These are phyloP conservation scores for Phytophthora citrophthora DNA, from an alignment of 352 stramenopile genomes.

Conservation along the genomic window DNA sequence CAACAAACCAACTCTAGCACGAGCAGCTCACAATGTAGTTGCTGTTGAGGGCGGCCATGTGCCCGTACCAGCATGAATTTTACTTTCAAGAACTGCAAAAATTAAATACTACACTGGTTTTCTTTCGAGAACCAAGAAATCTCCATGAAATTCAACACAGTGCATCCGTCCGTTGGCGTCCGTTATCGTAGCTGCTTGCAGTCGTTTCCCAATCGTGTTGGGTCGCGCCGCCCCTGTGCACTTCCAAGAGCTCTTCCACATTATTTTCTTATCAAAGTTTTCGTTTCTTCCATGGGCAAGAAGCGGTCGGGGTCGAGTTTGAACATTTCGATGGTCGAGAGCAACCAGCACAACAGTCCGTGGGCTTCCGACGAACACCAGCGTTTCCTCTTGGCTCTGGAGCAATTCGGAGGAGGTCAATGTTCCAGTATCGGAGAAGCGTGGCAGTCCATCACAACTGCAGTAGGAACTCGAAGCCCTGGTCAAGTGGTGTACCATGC, in stretches of 20 bases:
- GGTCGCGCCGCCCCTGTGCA: slow-evolving; percentile 14
- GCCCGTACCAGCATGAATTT: no score
- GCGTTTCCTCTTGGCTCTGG: slow-evolving; percentile 69
- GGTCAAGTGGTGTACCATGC: slow-evolving; percentile 56
- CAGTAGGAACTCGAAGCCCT: slow-evolving; percentile 58
- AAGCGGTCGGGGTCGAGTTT: slow-evolving; percentile 27
- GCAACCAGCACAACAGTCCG: slow-evolving; percentile 18
- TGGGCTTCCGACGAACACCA: slow-evolving; percentile 74
- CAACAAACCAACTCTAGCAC: no score
- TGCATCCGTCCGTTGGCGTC: neutral
- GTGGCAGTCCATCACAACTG: slow-evolving; percentile 67
- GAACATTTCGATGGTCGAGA: slow-evolving; percentile 21
- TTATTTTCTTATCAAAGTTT: neutral
- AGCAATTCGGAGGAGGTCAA: slow-evolving; percentile 62
- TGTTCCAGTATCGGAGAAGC: slow-evolving; percentile 43
- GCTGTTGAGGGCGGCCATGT: no score
- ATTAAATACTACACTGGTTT: no score
- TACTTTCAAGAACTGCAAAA: no score
- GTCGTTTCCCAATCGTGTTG: slow-evolving; percentile 25
- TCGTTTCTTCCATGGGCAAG: slow-evolving; percentile 23
- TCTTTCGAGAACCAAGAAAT: no score
- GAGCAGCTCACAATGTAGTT: no score
- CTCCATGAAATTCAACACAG: no score
- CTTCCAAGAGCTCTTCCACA: slow-evolving; percentile 2
- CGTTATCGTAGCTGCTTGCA: slow-evolving; percentile 1